These are phyloP conservation scores for Aphanomyces astaci DNA, from an alignment of 352 stramenopile genomes.

Conservation along the genomic window DNA sequence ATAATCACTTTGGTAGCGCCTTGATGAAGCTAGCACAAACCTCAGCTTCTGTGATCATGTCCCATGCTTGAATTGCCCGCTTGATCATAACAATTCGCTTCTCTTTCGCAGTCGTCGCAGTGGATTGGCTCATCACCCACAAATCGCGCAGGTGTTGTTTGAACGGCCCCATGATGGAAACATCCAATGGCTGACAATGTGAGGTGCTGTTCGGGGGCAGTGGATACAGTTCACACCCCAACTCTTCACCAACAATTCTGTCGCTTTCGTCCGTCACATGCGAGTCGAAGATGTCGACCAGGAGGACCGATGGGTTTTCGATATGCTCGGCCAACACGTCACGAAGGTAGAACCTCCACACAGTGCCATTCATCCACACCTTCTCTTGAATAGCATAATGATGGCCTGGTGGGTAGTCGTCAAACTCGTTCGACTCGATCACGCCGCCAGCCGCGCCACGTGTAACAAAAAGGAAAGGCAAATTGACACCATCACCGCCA, in stretches of 20 bases:
- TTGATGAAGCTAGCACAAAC: neutral
- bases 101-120: neutral
- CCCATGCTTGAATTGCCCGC: neutral
- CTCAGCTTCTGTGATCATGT: neutral
- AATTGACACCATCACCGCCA: constrained; percentile 26
- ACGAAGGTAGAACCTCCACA: neutral
- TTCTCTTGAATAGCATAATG: neutral
- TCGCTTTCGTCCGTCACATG: neutral
- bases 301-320: neutral
- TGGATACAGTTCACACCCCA: neutral
- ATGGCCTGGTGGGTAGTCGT: neutral
- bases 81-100: neutral
- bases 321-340: neutral
- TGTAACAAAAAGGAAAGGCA: constrained; percentile 26
- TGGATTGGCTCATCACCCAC: neutral
- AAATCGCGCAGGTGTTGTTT: neutral
- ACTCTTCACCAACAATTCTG: neutral
- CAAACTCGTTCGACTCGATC: neutral
- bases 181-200: constrained; percentile 2
- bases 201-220: neutral
- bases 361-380: neutral
- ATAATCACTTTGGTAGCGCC: constrained; percentile 27
- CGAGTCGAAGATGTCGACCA: neutral
- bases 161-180: constrained; percentile 5
- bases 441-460: neutral